Base-by-base conservation (phyloP, 1,284 basidiomycete species). In the Cryptococcus floricola region DNA sequence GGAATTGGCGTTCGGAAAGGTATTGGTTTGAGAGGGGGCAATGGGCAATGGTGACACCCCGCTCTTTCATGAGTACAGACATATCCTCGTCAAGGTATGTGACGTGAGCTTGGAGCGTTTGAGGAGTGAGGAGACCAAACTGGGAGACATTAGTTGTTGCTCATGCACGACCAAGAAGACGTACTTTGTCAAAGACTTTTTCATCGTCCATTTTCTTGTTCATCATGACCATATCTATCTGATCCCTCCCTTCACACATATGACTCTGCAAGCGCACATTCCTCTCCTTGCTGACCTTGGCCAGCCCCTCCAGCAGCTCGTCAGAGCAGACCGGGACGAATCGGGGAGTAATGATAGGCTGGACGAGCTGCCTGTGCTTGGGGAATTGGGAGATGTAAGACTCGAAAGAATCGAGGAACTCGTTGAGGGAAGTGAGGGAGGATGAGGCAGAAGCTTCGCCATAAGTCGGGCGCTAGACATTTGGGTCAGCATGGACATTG, bases 1-100 rank as follows among this genome's bases (percentile, higher is more conserved):
- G 83, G 67, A 92, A 87, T 0, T 85, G 83, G 54, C 82, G 80
- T 9, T 85, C 82, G 0, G 88, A 90, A 73, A 92, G 90, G 74
- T 92, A 93, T 0, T 83, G 81, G 66, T 92, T 92, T 0, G 88
- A 91, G 12, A 92, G 79, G 0, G 89, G 90, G 69, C 90, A 93
- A 64, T 91, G 88, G 0, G 89, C 88, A 25, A 92, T 79, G 2
- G 87, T 80, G 1, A 85, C 83, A 7, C 84, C 83, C 37, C 73
- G 74, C 4, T 66, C 63, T 2, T 79, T 77, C 10, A 92, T 76
- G n/a, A 79, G 80, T 0, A 75, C 65, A 14, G 89, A 79, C 27
- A 84, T 80, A 0, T 80, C 72, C 0, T 73, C 57, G 19, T 78
- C 71, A 25, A 90, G 80, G 74, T 86, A 89, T 1, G 90, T 92